phyloP scores from a whole-genome alignment of 2,329 filamentous ascomycete genomes.

The Sarocladium strictum region DNA sequence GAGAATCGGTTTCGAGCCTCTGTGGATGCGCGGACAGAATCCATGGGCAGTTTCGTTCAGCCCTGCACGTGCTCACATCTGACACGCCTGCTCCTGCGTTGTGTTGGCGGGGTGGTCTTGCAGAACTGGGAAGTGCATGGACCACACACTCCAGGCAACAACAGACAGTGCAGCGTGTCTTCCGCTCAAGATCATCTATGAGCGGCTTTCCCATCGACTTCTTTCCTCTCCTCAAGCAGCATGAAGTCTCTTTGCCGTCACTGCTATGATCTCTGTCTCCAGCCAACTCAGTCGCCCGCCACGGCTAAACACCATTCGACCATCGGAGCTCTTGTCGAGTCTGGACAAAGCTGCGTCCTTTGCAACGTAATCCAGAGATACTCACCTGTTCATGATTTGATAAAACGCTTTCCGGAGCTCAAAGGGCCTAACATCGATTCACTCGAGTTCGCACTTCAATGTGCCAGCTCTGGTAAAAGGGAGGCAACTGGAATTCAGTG shows the following conservation, averaged over 20 bases:
- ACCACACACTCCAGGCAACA: no score
- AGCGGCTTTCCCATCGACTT: no score
- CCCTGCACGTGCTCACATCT: no score
- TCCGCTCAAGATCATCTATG: no score
- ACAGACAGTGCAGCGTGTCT: no score
- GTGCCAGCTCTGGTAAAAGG: background rate
- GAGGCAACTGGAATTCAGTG: background rate
- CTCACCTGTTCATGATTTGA: background rate
- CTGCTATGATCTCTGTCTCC: background rate
- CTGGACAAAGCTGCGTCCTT: background rate
- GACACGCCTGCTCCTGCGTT: no score
- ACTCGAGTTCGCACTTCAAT: background rate
- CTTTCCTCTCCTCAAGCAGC: background rate
- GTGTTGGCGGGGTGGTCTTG: no score
- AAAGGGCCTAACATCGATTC: no score
- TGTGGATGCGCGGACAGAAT: no score
- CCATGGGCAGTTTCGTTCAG: no score
- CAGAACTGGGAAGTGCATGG: no score
- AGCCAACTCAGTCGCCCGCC: background rate
- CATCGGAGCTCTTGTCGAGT: background rate
- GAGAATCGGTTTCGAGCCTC: no score
- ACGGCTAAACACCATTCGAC: background rate
- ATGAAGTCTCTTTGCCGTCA: background rate
- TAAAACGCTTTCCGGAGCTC: background rate
- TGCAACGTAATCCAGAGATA: background rate